Evolutionary conservation across 768 basidiomycete genomes (phyloP).

Genomic region (Collybiopsis confluens): DNA sequence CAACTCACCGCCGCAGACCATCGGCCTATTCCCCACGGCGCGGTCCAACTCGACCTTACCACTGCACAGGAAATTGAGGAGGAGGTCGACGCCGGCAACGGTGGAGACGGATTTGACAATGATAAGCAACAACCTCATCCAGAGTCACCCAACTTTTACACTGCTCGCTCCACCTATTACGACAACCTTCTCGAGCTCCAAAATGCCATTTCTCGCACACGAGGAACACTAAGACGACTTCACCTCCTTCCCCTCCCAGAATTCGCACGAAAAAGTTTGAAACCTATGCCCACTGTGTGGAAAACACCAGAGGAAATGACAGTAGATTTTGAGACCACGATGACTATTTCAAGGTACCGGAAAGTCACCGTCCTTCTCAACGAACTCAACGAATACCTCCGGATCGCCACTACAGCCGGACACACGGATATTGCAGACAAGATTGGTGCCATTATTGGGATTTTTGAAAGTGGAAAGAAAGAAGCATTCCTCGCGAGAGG

Average conservation of each 20-base stretch:
- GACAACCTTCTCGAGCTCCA: constrained; percentile 70
- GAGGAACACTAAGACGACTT: constrained; percentile 53
- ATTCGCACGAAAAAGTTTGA: constrained; percentile 57
- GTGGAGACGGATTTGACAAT: constrained; percentile 6
- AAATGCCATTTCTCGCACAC: constrained; percentile 52
- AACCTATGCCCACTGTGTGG: constrained; percentile 64
- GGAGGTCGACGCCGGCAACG: constrained; percentile 14
- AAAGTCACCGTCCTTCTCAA: constrained; percentile 57
- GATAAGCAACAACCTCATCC: constrained; percentile 33
- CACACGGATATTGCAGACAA: constrained; percentile 48
- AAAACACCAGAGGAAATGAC: constrained; percentile 58
- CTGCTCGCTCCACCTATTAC: constrained; percentile 69
- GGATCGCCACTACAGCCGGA: constrained; percentile 57
- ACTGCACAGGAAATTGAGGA: constrained; percentile 5
- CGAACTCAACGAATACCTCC: constrained; percentile 59
- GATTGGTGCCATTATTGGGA: constrained; percentile 47
- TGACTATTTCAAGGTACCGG: constrained; percentile 71
- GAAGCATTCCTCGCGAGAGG: constrained; percentile 42
- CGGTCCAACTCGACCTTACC: constrained; percentile 9
- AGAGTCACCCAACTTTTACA: constrained; percentile 78
- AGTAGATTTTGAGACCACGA: constrained; percentile 47
- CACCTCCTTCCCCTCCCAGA: constrained; percentile 78
- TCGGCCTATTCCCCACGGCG: not conserved
- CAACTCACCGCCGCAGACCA: constrained; percentile 17
- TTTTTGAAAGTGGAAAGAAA: constrained; percentile 67